These are phyloP conservation scores for Gnomoniopsis sp. DNA, from an alignment of 2,329 filamentous ascomycete species.

Conservation along the genomic window DNA sequence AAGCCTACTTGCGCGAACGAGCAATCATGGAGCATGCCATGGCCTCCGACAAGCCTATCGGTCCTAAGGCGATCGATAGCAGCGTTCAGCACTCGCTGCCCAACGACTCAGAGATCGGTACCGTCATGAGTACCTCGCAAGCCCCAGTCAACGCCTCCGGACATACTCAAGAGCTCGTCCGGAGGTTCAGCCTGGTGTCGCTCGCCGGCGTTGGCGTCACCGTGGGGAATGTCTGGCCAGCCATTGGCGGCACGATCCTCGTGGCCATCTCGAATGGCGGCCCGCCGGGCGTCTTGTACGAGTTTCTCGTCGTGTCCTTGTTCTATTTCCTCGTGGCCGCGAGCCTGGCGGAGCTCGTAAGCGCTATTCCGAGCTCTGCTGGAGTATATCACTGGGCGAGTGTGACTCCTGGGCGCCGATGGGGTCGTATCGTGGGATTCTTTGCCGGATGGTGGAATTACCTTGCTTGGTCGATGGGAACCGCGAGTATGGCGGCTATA, in stretches of 20 bases:
- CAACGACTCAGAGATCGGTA: conserved; percentile 6
- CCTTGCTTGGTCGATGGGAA: conserved; percentile 38
- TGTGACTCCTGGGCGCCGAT: conserved; percentile 48
- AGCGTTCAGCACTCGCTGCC: neutral
- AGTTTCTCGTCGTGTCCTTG: conserved; percentile 46
- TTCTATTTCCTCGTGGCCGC: conserved; percentile 59
- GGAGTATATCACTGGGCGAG: conserved; percentile 62
- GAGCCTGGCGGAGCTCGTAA: conserved; percentile 58
- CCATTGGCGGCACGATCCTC: conserved; percentile 41
- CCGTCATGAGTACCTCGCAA: neutral
- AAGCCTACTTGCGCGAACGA: neutral
- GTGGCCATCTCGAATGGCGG: conserved; percentile 59
- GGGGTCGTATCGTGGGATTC: conserved; percentile 48
- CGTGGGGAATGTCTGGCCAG: conserved; percentile 41
- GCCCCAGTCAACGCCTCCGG: conserved; percentile 35
- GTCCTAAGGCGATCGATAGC: neutral
- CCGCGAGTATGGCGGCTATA: conserved; percentile 38
- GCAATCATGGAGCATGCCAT: neutral
- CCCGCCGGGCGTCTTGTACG: conserved; percentile 58
- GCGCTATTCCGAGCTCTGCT: conserved; percentile 57
- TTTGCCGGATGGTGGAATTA: conserved; percentile 46
- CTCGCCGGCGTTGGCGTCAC: conserved; percentile 38
- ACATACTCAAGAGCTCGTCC: conserved; percentile 36
- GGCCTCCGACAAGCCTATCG: neutral
- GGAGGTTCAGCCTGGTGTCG: conserved; percentile 38